A percentile compares a stretch with the other conserved stretches of the same genome.
Conservation (phyloP, 2,329 filamentous ascomycete species). For the Aspergillus hortae region DNA sequence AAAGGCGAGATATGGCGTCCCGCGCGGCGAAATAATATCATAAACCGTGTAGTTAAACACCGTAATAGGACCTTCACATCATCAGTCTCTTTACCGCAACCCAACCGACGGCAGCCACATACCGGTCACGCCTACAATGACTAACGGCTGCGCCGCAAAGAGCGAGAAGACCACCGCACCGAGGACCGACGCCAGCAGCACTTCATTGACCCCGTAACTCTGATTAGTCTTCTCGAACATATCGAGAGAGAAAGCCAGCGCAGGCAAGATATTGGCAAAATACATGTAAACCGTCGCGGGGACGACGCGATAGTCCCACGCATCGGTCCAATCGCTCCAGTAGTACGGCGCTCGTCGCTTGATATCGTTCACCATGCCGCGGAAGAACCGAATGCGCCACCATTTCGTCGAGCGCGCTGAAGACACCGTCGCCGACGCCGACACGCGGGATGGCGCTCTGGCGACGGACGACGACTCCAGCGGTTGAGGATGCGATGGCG, state of each 20-base stretch:
- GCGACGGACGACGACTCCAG: not conserved
- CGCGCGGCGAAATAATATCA: constrained; percentile 74
- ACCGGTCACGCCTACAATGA: constrained; percentile 87
- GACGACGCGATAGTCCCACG: constrained; percentile 85
- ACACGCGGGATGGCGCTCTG: not conserved
- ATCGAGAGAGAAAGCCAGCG: constrained; percentile 83
- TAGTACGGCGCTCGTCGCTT: constrained; percentile 73
- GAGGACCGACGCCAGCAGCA: constrained; percentile 78
- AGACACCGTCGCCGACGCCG: not conserved
- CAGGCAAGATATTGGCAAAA: constrained; percentile 87
- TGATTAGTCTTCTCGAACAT: constrained; percentile 87
- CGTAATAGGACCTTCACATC: constrained; percentile 67
- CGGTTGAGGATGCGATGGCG: not conserved
- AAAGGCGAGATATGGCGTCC: constrained; percentile 79
- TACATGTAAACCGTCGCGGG: constrained; percentile 91
- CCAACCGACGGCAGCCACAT: constrained; percentile 6
- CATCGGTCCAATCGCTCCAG: constrained; percentile 77
- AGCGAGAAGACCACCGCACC: constrained; percentile 77
- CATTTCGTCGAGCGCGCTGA: constrained; percentile 44
- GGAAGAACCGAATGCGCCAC: constrained; percentile 74
- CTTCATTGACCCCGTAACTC: constrained; percentile 87
- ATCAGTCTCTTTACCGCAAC: not conserved
- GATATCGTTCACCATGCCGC: constrained; percentile 76
- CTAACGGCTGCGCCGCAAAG: constrained; percentile 76
- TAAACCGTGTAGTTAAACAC: constrained; percentile 95